Conservation (phyloP, 1,139 yeast species). For the Candida tropicalis region DNA sequence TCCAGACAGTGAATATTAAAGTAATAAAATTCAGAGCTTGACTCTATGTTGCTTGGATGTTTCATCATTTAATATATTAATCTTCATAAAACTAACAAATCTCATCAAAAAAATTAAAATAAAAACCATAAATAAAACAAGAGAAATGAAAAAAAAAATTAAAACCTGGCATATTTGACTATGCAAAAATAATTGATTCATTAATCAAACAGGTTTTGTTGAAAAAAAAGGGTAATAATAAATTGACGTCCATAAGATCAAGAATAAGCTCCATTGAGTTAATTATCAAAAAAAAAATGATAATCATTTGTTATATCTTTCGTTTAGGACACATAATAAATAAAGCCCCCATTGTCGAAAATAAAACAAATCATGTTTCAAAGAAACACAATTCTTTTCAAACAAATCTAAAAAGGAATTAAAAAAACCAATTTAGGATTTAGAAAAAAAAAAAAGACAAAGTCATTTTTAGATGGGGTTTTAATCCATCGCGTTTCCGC, state of each 20-base stretch:
- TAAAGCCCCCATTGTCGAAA: constrained; percentile 63
- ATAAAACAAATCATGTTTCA: constrained; percentile 11
- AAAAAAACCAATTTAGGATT: constrained; percentile 10
- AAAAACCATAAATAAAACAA: constrained; percentile 6
- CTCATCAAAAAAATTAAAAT: neutral
- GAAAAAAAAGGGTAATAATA: constrained; percentile 19
- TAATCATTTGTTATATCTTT: constrained; percentile 78
- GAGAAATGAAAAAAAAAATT: neutral
- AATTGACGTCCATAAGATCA: constrained; percentile 58
- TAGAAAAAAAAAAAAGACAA: neutral
- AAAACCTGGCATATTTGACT: constrained; percentile 74
- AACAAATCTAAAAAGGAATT: constrained; percentile 10
- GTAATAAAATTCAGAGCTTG: constrained; percentile 74
- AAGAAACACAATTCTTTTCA: neutral
- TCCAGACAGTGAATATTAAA: constrained; percentile 49
- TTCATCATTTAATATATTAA: constrained; percentile 61
- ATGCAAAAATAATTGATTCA: constrained; percentile 37
- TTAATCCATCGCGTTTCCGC: constrained; percentile 60
- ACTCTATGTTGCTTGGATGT: constrained; percentile 85
- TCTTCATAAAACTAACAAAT: neutral
- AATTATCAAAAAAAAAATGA: constrained; percentile 23
- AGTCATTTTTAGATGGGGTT: constrained; percentile 14
- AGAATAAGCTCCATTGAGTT: constrained; percentile 96
- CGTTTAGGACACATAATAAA: constrained; percentile 57
- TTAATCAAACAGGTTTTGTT: constrained; percentile 28